Evolutionary conservation across 108 stramenopile species (phyloP).

Genomic region (Pseudonitzschia multiseries): DNA sequence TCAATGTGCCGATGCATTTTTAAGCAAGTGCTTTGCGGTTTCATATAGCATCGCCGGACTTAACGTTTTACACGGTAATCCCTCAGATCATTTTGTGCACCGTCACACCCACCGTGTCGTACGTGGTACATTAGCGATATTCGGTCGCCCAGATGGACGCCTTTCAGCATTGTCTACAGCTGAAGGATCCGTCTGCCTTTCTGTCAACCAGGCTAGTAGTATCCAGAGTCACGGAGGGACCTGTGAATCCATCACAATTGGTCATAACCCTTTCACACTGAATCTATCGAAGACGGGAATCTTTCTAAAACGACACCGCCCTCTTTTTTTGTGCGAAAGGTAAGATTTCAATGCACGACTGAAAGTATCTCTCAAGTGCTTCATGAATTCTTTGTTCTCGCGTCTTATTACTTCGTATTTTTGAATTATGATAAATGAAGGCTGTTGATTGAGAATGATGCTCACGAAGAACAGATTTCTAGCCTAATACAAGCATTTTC

Average conservation of each 20-base stretch:
- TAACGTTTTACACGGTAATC: slow-evolving; percentile 70
- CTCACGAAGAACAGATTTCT: neutral
- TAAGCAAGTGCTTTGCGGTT: slow-evolving; percentile 75
- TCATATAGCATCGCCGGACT: slow-evolving; percentile 75
- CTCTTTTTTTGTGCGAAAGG: slow-evolving; percentile 62
- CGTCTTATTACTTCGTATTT: too few relatives aligned
- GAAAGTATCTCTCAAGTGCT: too few relatives aligned
- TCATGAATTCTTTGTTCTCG: too few relatives aligned
- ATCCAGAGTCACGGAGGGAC: slow-evolving; percentile 70
- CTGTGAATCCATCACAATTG: slow-evolving; percentile 78
- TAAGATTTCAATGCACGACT: neutral
- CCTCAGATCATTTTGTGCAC: slow-evolving; percentile 82
- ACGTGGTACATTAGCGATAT: slow-evolving; percentile 69
- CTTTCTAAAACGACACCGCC: slow-evolving; percentile 51
- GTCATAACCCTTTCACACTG: slow-evolving; percentile 80
- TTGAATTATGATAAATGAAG: neutral
- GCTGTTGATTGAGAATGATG: slow-evolving; percentile 26
- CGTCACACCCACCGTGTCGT: slow-evolving; percentile 67
- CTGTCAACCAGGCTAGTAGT: slow-evolving; percentile 76
- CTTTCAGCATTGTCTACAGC: slow-evolving; percentile 72
- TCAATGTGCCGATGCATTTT: slow-evolving; percentile 74
- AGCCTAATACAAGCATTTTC: neutral
- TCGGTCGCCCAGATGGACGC: slow-evolving; percentile 85
- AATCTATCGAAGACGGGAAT: slow-evolving; percentile 46
- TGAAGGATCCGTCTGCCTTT: slow-evolving; percentile 65